These are phyloP conservation scores for Corchorus capsularis DNA, from an alignment of 345 rosid genomes.

Conservation along the genomic window DNA sequence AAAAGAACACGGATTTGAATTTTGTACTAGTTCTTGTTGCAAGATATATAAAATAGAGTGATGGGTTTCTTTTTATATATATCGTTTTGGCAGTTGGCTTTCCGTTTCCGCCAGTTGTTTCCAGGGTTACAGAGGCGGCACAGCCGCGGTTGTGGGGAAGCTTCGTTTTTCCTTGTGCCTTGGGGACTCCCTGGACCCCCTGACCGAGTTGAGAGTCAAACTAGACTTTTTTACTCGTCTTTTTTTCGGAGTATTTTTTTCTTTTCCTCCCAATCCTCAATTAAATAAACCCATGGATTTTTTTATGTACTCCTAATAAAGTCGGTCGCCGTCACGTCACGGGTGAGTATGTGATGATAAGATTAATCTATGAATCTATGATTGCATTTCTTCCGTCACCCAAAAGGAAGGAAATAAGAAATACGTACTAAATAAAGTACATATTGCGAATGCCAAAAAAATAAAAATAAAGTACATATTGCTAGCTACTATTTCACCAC, in stretches of 20 bases:
- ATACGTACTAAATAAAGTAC: no score
- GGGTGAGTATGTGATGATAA: not conserved
- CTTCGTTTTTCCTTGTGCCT: not conserved
- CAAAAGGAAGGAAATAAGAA: not conserved
- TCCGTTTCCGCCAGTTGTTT: not conserved
- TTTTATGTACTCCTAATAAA: no score
- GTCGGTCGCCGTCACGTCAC: not conserved
- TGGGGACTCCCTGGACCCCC: not conserved
- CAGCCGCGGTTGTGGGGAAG: not conserved
- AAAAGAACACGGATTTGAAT: not conserved
- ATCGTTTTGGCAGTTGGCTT: not conserved
- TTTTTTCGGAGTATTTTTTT: not conserved
- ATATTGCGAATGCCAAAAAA: no score
- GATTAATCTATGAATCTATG: not conserved
- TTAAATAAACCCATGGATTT: not conserved
- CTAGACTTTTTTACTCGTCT: not conserved
- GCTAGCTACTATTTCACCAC: no score
- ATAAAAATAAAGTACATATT: no score
- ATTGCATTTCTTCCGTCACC: not conserved
- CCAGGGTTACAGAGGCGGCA: not conserved
- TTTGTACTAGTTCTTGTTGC: not conserved
- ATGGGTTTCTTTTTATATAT: not conserved
- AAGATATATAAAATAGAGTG: not conserved
- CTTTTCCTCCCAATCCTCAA: not conserved
- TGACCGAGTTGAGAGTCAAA: not conserved